Conservation (phyloP, 345 rosid genomes). For the Syzygium aromaticum region DNA sequence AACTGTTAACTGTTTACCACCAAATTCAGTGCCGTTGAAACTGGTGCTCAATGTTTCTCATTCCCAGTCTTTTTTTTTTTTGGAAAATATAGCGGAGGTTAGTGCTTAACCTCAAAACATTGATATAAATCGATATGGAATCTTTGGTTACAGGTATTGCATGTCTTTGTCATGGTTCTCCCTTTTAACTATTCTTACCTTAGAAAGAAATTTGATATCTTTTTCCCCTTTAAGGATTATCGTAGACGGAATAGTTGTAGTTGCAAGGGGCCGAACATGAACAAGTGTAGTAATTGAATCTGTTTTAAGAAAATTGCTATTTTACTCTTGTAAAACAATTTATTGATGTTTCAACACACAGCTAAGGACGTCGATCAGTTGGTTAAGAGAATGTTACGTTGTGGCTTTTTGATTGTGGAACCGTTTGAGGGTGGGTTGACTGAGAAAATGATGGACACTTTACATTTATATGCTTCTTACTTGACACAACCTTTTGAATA, state of each 20-base stretch:
- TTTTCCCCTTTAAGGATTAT: background rate
- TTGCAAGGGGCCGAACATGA: background rate
- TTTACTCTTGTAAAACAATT: background rate
- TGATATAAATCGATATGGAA: background rate
- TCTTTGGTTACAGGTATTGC: background rate
- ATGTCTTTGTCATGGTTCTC: background rate
- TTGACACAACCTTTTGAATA: background rate
- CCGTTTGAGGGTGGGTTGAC: background rate
- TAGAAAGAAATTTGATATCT: background rate
- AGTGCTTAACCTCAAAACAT: background rate
- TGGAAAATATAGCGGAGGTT: background rate
- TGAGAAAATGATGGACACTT: background rate
- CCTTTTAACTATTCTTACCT: background rate
- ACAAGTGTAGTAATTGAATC: background rate
- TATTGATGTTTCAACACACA: background rate
- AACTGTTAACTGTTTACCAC: background rate
- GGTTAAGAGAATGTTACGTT: background rate
- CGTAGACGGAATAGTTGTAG: background rate
- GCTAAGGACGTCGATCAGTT: background rate
- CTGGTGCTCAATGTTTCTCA: background rate
- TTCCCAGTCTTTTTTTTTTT: background rate
- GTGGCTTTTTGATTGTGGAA: background rate
- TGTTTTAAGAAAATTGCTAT: background rate
- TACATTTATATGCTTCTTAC: background rate
- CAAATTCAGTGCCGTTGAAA: background rate